Evolutionary conservation across 352 stramenopile species (phyloP), one percentile per base, ranked within the genome.

Genomic region (Phytophthora macrochlamydospora): DNA sequence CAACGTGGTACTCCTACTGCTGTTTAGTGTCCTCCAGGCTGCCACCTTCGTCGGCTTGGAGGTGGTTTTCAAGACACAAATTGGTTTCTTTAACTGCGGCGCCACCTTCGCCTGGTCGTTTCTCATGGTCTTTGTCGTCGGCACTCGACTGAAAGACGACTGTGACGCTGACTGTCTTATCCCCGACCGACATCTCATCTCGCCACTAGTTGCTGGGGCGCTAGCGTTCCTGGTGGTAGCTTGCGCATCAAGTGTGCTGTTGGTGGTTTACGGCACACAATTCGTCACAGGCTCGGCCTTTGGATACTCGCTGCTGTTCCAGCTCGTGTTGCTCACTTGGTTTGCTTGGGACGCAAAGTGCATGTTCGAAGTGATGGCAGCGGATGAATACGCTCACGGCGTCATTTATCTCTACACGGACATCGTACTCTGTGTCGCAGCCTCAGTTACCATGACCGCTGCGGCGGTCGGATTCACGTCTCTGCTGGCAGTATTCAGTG

Each of bases 291-390:
- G 43, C 6, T 18, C 62, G 35, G 74, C 66, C 14, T 74, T 86
- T 32, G 55, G 53, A 6, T 76, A 61, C 14, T 76, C 64, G 18
- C 46, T 75, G 35, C 33, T 48, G 14, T 76, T 86, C 56, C 74
- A 82, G 67, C 56, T 82, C 43, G 32, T 75, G 13, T 43, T 86
- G 7, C 30, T 77, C 28, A 13, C 72, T 7, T 86, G 77, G 74
- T 79, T 83, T 24, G 18, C 18, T 24, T 24, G 18, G 18, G 18
- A 24, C 18, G 18, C 18, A 24, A 24, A 30, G 18, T 71, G 40
- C 51, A 83, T 86, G 70, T 79, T 81, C 42, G 56, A 71, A 32
- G 69, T 80, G 18, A 63, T 86, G 51, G 73, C 73, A 3, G 73
- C 69, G 1, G 71, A 83, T 59, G 76, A 85, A 55, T 80, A 71